These are phyloP conservation scores for Lachnellula arida DNA, from an alignment of 2,329 filamentous ascomycete genomes.

Conservation along the genomic window DNA sequence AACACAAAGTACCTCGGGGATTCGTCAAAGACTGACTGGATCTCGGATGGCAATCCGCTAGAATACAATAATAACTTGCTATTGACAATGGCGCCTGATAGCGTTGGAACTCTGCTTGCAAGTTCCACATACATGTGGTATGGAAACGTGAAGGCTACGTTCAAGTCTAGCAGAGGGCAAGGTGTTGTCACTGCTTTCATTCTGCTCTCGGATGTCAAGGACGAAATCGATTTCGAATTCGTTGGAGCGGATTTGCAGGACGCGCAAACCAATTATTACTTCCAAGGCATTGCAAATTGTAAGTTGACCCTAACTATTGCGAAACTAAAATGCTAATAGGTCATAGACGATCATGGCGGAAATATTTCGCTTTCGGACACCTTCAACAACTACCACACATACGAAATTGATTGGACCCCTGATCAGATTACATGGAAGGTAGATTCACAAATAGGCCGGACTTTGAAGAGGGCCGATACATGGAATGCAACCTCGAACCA, in stretches of 20 bases:
- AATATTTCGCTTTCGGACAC: slow-evolving; percentile 70
- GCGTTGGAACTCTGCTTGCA: slow-evolving; percentile 81
- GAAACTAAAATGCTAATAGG: slow-evolving; percentile 6
- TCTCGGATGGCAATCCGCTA: slow-evolving; percentile 73
- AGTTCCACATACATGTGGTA: slow-evolving; percentile 93
- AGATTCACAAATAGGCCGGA: slow-evolving; percentile 73
- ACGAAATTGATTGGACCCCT: slow-evolving; percentile 89
- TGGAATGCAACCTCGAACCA: slow-evolving; percentile 80
- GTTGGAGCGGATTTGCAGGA: slow-evolving; percentile 72
- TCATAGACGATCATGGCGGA: slow-evolving; percentile 64
- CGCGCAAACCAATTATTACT: slow-evolving; percentile 96
- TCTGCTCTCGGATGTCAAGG: slow-evolving; percentile 89
- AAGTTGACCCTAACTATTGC: slow-evolving; percentile 38
- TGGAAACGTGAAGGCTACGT: slow-evolving; percentile 78
- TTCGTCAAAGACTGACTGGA: slow-evolving; percentile 76
- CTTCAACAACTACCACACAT: slow-evolving; percentile 76
- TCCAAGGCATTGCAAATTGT: slow-evolving; percentile 90
- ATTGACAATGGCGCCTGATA: slow-evolving; percentile 83
- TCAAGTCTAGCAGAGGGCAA: slow-evolving; percentile 77
- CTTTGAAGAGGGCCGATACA: slow-evolving; percentile 69
- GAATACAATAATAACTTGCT: slow-evolving; percentile 65
- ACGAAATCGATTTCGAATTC: slow-evolving; percentile 97
- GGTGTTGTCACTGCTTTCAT: slow-evolving; percentile 99
- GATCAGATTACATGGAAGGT: slow-evolving; percentile 83
- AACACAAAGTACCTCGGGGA: slow-evolving; percentile 87